Percentiles rank a stretch among this genome's conserved stretches.
Evolutionary conservation across 2,329 filamentous ascomycete species (phyloP).

Genomic region (Venturia effusa): DNA sequence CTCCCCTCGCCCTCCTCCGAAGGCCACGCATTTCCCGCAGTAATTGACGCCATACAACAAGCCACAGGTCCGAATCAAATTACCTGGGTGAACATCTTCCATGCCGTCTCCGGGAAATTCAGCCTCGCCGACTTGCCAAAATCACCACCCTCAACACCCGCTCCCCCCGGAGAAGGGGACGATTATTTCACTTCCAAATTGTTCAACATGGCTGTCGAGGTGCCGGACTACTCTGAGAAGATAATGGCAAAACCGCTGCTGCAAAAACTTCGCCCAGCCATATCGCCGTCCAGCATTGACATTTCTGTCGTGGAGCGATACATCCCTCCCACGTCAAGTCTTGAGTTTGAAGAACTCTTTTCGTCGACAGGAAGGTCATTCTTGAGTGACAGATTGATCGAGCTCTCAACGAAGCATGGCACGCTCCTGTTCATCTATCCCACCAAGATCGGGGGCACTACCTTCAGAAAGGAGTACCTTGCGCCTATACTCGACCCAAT

Average conservation of each 20-base stretch:
- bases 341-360: slow-evolving; percentile 51
- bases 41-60: slow-evolving; percentile 46
- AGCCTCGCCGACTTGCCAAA: slow-evolving; percentile 50
- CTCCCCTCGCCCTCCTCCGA: slow-evolving; percentile 43
- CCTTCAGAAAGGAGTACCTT: slow-evolving; percentile 49
- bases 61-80: slow-evolving; percentile 39
- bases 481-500: slow-evolving; percentile 51
- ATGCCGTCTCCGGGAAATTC: slow-evolving; percentile 52
- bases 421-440: slow-evolving; percentile 54
- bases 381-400: slow-evolving; percentile 48
- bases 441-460: slow-evolving; percentile 44
- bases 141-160: slow-evolving; percentile 51
- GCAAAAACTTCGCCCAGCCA: slow-evolving; percentile 40
- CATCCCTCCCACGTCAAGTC: slow-evolving; percentile 48
- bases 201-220: slow-evolving; percentile 51
- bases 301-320: slow-evolving; percentile 53
- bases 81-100: slow-evolving; percentile 53
- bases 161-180: slow-evolving; percentile 37
- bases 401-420: slow-evolving; percentile 46
- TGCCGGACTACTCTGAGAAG: slow-evolving; percentile 47
- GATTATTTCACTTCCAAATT: slow-evolving; percentile 53
- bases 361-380: slow-evolving; percentile 41
- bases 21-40: slow-evolving; percentile 41
- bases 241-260: slow-evolving; percentile 18
- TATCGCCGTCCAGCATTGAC: slow-evolving; percentile 49